Base-by-base conservation (phyloP, 2,329 filamentous ascomycete genomes). In the Aspergillus pseudotamarii region DNA sequence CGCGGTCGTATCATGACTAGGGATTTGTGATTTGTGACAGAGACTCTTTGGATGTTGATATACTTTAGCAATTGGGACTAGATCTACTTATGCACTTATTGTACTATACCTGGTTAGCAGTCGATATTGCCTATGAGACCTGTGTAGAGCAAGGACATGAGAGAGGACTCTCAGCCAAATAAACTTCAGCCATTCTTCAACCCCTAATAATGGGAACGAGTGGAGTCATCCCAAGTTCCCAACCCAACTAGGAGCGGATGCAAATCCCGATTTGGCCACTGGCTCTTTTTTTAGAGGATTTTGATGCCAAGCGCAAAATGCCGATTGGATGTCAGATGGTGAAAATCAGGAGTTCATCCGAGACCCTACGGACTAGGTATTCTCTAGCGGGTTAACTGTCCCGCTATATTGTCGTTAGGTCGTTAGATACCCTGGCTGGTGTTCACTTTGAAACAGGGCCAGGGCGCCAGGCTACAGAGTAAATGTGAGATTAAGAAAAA, bases 381-480 rank as follows among this genome's bases (percentile, higher is more conserved):
- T 48, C 4, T 43, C 36, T 41, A 12, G 36, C 16, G 57, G 14
- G 12, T 12, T 21, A 26, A 14, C 21, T 19, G 36, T 55, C 26
- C 26, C 23, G 28, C 48, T 32, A 21, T 12, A 34, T 28, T 14
- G 19, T 19, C 28, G 28, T 48, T 41, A 23, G 57, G 26, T 28
- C 21, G 11, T 41, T 43, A 23, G 32, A 28, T 21, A 14, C 26
- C 26, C 34, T 45, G 32, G 38, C 16, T 28, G 12, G 19, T 36
- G 14, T 32, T 34, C 58, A 60, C 26, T 46, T 10, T 60, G 58
- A 60, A 60, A 60, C 58, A 32, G 30, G 26, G 19, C 16, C 58
- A 9, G 38, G 6, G 38, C 16, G 38, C 16, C 38, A 45, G 21
- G 48, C 51, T 23, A 3, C 30, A 36, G 19, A 10, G 4, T 54